Percentiles rank a stretch among this genome's conserved stretches.
phyloP scores from a whole-genome alignment of 1,284 basidiomycete species.

The Leccinum proliferum region DNA sequence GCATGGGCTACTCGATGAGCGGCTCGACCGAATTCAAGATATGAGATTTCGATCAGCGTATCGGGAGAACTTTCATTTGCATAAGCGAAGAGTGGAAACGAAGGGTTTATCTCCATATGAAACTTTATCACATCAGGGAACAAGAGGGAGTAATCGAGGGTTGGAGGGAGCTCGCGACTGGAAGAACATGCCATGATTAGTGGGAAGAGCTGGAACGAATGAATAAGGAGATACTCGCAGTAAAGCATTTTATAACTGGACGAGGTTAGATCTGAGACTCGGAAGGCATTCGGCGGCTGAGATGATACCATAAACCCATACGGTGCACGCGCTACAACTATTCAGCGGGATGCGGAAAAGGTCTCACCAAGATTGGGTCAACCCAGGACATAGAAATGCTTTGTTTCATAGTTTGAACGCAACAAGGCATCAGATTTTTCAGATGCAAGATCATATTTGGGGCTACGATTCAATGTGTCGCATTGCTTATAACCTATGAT shows the following conservation, averaged over 20 bases:
- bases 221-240: background rate
- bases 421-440: background rate
- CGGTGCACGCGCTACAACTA: background rate
- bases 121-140: slow-evolving; percentile 27
- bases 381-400: background rate
- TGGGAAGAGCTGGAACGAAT: background rate
- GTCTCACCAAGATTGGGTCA: background rate
- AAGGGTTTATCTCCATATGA: slow-evolving; percentile 25
- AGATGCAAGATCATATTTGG: background rate
- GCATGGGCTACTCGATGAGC: slow-evolving; percentile 28
- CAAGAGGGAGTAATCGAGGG: slow-evolving; percentile 21
- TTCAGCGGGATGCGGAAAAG: background rate
- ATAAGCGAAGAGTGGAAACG: slow-evolving; percentile 20
- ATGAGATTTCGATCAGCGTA: slow-evolving; percentile 17
- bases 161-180: slow-evolving; percentile 10
- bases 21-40: slow-evolving; percentile 30
- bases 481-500: no score
- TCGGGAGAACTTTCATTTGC: slow-evolving; percentile 10
- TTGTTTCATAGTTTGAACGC: background rate
- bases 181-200: background rate
- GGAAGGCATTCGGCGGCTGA: background rate
- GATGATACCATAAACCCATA: background rate
- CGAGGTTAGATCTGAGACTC: background rate
- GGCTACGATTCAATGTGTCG: no score
- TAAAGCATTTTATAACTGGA: background rate